Percentiles rank a stretch among this genome's conserved stretches.
phyloP scores from a whole-genome alignment of 208 protist species.

The Acanthamoeba sp. region DNA sequence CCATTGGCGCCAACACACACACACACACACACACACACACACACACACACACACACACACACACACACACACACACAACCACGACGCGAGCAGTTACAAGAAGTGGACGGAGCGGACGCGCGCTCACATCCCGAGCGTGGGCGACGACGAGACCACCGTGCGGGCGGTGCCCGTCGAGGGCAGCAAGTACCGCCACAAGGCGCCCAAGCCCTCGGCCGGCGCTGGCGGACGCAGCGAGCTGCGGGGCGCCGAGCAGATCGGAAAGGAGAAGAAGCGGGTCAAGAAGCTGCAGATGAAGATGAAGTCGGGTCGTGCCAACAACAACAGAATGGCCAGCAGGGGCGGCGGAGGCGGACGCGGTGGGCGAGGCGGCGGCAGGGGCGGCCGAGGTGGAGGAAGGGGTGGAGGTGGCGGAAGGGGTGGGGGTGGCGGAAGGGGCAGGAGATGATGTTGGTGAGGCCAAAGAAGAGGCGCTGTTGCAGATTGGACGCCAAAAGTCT shows the following conservation, averaged over 20 bases:
- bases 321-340: neutral
- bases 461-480: no score
- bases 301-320: neutral
- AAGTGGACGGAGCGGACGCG: slow-evolving; percentile 39
- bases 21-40: neutral
- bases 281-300: slow-evolving; percentile 56
- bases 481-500: no score
- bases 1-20: slow-evolving; percentile 18
- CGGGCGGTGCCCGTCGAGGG: neutral
- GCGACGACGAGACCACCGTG: slow-evolving; percentile 24
- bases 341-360: neutral
- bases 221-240: neutral
- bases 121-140: slow-evolving; percentile 29
- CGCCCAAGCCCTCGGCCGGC: neutral
- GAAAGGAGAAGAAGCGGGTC: slow-evolving; percentile 59
- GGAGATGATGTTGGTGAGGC: neutral
- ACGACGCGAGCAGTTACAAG: slow-evolving; percentile 52
- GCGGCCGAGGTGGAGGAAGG: neutral
- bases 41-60: neutral
- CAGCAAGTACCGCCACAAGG: slow-evolving; percentile 58
- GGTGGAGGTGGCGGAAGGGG: neutral
- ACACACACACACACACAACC: neutral
- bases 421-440: neutral
- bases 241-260: neutral
- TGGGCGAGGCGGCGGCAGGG: neutral